These are phyloP conservation scores for Xylaria scruposa DNA, from an alignment of 495 filamentous ascomycete species.

Conservation along the genomic window DNA sequence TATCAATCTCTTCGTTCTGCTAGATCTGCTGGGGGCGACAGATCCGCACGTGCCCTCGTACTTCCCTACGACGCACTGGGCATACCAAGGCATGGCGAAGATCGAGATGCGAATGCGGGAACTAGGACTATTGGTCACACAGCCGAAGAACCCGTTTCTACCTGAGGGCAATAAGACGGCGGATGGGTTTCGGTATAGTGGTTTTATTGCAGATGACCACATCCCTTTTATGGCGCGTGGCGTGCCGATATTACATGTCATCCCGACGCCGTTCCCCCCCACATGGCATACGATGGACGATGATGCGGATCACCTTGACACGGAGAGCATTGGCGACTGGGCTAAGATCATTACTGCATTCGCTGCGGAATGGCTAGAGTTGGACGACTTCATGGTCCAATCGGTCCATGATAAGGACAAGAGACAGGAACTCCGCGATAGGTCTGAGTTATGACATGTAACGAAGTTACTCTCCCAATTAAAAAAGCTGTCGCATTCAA, in stretches of 20 bases:
- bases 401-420: neutral
- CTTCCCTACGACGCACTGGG: slow-evolving; percentile 88
- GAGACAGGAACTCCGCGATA: neutral
- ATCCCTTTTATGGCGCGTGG: slow-evolving; percentile 82
- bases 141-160: slow-evolving; percentile 48
- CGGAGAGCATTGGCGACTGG: slow-evolving; percentile 83
- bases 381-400: slow-evolving; percentile 30
- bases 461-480: neutral
- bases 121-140: slow-evolving; percentile 46
- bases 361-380: slow-evolving; percentile 82
- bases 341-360: slow-evolving; percentile 78
- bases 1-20: slow-evolving; percentile 83
- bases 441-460: slow-evolving; percentile 18
- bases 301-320: slow-evolving; percentile 82
- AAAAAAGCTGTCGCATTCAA: neutral
- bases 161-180: slow-evolving; percentile 60
- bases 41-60: slow-evolving; percentile 76
- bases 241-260: slow-evolving; percentile 82
- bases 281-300: slow-evolving; percentile 86
- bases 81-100: slow-evolving; percentile 72
- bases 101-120: slow-evolving; percentile 74
- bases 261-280: slow-evolving; percentile 75
- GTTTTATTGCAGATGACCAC: slow-evolving; percentile 76
- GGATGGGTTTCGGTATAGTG: slow-evolving; percentile 46
- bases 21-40: slow-evolving; percentile 80